Evolutionary conservation across 108 stramenopile genomes (phyloP), one percentile per base, ranked within the genome.

Genomic region (Skeletonema tropicum): DNA sequence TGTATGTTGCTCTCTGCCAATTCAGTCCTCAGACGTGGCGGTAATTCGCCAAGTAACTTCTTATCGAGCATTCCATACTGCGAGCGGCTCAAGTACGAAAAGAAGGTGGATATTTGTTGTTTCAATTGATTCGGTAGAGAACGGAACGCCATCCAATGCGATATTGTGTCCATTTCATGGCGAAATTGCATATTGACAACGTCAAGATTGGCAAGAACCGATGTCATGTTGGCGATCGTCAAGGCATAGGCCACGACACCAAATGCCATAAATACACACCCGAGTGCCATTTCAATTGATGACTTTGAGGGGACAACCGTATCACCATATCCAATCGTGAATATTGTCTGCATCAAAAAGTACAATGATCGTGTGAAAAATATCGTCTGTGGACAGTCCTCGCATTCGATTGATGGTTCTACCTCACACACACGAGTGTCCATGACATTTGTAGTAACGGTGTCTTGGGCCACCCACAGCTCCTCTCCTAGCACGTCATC

Each of bases 251-350:
- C 76, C 48, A 87, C 73, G 60, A 77, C 74, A 0, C 87, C 84
- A 62, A 72, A 68, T 39, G 85, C 46, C 83, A 85, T 83, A 58
- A 83, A 78, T 12, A 57, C 45, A 70, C 82, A 76, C 2, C 78
- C 68, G 42, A 85, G 60, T 23, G 41, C 46, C 71, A 87, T 79
- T 78, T 87, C 82, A 5, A 72, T 68, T 14, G 68, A 45, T 26
- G 74, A 76, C 52, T 75, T 77, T 13, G 82, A 77, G 12, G 84
- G 87, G 2, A 75, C 83, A 30, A 87, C 85, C 15, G 72, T 12
- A 32, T 87, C 87, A 1, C 87, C 87, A 58, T 85, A 87, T 14
- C 87, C 87, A 36, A 87, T 87, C 7, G 87, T 87, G 66, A 87
- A 87, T 7, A 85, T 45, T 2, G 84, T 87, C 66, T 87, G 87